Evolutionary conservation across 345 rosid genomes (phyloP), one percentile per base, ranked within the genome.

Genomic region (thale cress (Arabidopsis thaliana)): DNA sequence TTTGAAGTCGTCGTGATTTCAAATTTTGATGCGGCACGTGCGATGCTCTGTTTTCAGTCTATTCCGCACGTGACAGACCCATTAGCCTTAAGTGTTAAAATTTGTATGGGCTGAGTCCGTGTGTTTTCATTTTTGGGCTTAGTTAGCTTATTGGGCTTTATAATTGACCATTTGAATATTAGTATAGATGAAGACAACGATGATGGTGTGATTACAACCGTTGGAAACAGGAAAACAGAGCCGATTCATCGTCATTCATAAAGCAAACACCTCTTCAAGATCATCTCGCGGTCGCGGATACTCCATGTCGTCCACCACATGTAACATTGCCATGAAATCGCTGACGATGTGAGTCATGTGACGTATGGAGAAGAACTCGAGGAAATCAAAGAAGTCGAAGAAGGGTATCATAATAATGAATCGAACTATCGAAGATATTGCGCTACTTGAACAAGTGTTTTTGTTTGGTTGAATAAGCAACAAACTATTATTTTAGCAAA

Each of bases 1-100:
- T 41, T 42, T 52, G 46, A 67, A 73, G 59, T 44, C 42, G 38
- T 49, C 42, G 38, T 49, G 49, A 62, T 74, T 79, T 73, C 75
- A 79, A 79, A 73, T 52, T 78, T 57, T 57, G 56, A 60, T 59
- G 5, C 28, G 52, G 71, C 74, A 73, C 82, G 78, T 78, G 81
- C 52, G 48, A 34, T 61, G 73, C 66, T 68, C 70, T 73, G 60
- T 51, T 73, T 73, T 61, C 46, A 67, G 60, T 59, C 55, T 37
- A 52, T 51, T 45, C 33, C 14, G 70, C 82, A 79, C 78, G 82
- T 79, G 75, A 49, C 8, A 62, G 7, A 33, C 2, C 30, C 67
- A 25, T 4, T 6, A 22, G 10, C 65, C 48, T 23, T 20, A 16
- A 16, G 62, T 32, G 4, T 51, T 50, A 1, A 50, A 22, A 23